These are phyloP conservation scores for Colletotrichum musae DNA, from an alignment of 2,329 filamentous ascomycete species.

Conservation along the genomic window DNA sequence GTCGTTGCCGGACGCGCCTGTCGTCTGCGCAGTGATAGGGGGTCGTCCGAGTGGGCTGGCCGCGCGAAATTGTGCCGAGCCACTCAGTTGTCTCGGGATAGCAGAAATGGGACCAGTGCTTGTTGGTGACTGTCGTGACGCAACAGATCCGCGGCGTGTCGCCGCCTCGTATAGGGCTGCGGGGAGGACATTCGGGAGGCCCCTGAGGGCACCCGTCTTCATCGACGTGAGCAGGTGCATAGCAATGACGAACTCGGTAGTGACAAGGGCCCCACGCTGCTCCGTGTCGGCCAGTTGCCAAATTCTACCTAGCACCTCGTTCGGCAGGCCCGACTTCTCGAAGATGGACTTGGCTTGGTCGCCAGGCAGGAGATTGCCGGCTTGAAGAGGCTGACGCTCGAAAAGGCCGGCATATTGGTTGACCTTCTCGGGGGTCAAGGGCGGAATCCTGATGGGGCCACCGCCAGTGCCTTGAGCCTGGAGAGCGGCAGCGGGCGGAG, in stretches of 20 bases:
- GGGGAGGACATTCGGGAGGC: slow-evolving; percentile 84
- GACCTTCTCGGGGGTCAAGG: slow-evolving; percentile 89
- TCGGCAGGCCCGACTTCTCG: slow-evolving; percentile 90
- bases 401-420: slow-evolving; percentile 91
- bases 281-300: slow-evolving; percentile 97
- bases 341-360: slow-evolving; percentile 95
- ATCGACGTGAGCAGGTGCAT: slow-evolving; percentile 97
- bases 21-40: slow-evolving; percentile 60
- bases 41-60: slow-evolving; percentile 70
- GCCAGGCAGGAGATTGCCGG: slow-evolving; percentile 81
- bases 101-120: slow-evolving; percentile 71
- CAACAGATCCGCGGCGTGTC: slow-evolving; percentile 70
- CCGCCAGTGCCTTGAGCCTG: slow-evolving; percentile 73
- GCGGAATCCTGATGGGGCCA: slow-evolving; percentile 87
- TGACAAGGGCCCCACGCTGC: slow-evolving; percentile 87
- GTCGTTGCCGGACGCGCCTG: slow-evolving; percentile 61
- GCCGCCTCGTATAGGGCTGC: slow-evolving; percentile 92
- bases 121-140: slow-evolving; percentile 65
- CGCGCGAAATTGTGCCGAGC: slow-evolving; percentile 75
- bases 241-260: slow-evolving; percentile 95
- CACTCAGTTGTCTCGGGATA: slow-evolving; percentile 88
- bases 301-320: slow-evolving; percentile 92
- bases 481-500: slow-evolving; percentile 64
- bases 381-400: slow-evolving; percentile 86
- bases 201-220: slow-evolving; percentile 85